phyloP scores from a whole-genome alignment of 352 stramenopile species.

The Pythium oligandrum region DNA sequence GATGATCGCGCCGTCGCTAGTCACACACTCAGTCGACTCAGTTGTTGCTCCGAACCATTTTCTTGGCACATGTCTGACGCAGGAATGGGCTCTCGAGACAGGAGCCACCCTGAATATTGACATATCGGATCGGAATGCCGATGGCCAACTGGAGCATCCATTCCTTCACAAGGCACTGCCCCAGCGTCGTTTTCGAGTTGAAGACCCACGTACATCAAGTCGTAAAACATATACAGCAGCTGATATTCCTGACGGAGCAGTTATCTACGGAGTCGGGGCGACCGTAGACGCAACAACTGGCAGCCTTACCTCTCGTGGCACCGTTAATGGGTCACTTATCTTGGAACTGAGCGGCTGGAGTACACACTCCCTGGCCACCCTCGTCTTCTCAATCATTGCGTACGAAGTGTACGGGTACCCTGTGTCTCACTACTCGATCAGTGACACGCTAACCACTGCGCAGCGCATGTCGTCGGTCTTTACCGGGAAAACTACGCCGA shows the following conservation, averaged over 20 bases:
- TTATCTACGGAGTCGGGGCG: conserved; percentile 20
- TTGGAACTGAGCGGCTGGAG: conserved; percentile 34
- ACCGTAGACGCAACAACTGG: conserved; percentile 11
- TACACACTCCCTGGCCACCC: conserved; percentile 30
- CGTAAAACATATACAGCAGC: conserved; percentile 5
- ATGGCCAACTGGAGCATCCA: conserved; percentile 25
- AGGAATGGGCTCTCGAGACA: conserved; percentile 27
- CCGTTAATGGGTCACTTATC: conserved; percentile 22
- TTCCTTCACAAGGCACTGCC: conserved; percentile 35
- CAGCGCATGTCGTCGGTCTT: conserved; percentile 38
- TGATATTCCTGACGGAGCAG: conserved; percentile 6
- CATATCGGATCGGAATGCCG: conserved; percentile 16
- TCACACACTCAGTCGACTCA: no score
- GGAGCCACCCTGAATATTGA: conserved; percentile 19
- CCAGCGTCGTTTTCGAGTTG: conserved; percentile 23
- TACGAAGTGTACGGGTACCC: conserved; percentile 35
- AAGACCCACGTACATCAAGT: conserved; percentile 20
- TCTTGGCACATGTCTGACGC: conserved; percentile 37
- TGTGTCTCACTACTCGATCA: conserved; percentile 26
- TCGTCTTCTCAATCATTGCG: conserved; percentile 42
- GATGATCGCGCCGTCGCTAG: no score
- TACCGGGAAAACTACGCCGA: conserved; percentile 18
- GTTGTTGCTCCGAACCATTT: conserved; percentile 31
- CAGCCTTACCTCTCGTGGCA: conserved; percentile 6
- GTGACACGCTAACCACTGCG: conserved; percentile 13